Base-by-base conservation (phyloP, 1,284 basidiomycete genomes). In the Baeospora myosura region DNA sequence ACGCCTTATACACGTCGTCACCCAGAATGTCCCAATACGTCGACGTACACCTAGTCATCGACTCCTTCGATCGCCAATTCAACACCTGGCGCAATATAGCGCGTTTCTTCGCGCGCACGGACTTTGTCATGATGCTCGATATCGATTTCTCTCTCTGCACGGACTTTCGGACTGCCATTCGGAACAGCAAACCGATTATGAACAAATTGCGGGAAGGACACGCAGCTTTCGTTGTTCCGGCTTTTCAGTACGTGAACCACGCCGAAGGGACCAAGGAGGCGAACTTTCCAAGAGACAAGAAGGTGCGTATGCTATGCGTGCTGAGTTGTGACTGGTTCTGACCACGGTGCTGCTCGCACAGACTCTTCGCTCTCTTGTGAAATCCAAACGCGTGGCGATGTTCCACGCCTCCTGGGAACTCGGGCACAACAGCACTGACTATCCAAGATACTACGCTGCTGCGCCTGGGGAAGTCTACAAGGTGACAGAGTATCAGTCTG, bases 31-130 rank as follows among this genome's bases (percentile, higher is more conserved):
- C 71, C 32, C 64, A 58, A 21, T 81, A 77, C 47, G 88, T 92
- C 31, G 92, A 94, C 54, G 76, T 94, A 7, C 91, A 95, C 55
- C 76, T 95, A 23, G 79, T 93, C 24, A 71, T 93, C 51, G 88
- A 90, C 43, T 74, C 79, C 2, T 88, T 87, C 53, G 80, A 84
- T 47, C 72, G 87, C 3, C 78, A 89, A 56, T 83, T 92, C 66
- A 91, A 91, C 60, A 78, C 85, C 29, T 91, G 88, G 85, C 72
- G 89, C 30, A 91, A 91, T 56, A 73, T 80, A 25, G 88, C 88
- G 8, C 75, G 88, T 31, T 67, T 88, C 41, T 87, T 88, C 53
- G 81, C 87, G 1, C 72, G 86, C 10, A 89, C 88, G 4, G 74
- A 83, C 48, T 88, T 77, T 52, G 75, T 90, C 40, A 86, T 91